Evolutionary conservation across 2,329 filamentous ascomycete genomes (phyloP).

Genomic region (Chaetomiaceae sp.): DNA sequence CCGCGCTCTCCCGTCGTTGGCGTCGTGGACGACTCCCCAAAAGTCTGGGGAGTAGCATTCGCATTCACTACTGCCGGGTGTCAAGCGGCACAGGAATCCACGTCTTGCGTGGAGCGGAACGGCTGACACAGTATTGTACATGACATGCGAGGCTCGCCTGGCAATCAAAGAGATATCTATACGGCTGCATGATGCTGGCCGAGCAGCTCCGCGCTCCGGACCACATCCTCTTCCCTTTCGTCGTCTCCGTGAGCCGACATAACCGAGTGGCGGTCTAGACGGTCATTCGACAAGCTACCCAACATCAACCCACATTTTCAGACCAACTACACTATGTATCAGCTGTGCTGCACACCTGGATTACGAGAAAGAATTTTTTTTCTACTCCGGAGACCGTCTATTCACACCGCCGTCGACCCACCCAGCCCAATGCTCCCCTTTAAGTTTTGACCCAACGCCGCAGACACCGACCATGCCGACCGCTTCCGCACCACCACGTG

Average conservation of each 20-base stretch:
- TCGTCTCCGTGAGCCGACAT: no score
- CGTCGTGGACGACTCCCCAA: neutral
- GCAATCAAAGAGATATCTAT: no score
- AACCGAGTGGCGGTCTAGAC: neutral
- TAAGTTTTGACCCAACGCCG: conserved; percentile 17
- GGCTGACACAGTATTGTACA: neutral
- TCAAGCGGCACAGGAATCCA: neutral
- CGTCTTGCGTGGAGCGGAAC: conserved; percentile 2
- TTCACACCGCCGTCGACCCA: conserved; percentile 4
- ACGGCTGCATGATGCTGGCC: neutral
- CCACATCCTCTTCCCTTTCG: neutral
- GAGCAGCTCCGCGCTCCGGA: neutral
- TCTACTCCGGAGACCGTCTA: conserved; percentile 14
- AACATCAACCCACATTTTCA: neutral
- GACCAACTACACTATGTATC: no score
- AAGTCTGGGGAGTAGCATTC: no score
- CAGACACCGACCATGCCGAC: conserved; percentile 18
- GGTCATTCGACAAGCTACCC: neutral
- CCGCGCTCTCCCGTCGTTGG: neutral
- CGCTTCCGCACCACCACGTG: conserved; percentile 2
- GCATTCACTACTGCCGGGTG: no score
- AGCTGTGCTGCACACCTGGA: no score
- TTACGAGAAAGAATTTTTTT: no score
- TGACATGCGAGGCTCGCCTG: no score
- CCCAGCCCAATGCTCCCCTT: conserved; percentile 9